Conservation (phyloP, 306 rosid genomes). For the Nissolia schottii region DNA sequence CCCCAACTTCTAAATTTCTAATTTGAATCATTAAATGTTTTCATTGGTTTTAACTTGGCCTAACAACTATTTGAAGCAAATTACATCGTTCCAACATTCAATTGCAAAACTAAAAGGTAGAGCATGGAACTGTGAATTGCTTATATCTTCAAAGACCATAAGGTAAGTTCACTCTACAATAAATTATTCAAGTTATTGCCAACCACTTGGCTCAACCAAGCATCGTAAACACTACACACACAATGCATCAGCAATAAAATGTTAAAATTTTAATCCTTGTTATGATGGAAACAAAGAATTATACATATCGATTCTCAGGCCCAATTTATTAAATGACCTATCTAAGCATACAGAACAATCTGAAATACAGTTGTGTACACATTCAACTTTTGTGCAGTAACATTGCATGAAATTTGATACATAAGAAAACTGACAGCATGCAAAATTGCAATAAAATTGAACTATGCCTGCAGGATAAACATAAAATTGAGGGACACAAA, state of each 20-base stretch:
- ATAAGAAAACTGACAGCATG: constrained; percentile 1
- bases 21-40: neutral
- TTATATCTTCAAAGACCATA: neutral
- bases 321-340: neutral
- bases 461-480: neutral
- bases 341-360: neutral
- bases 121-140: neutral
- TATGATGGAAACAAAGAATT: neutral
- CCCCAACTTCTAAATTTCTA: neutral
- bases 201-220: neutral
- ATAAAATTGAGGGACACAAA: constrained; percentile 17
- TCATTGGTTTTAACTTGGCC: neutral
- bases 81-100: neutral
- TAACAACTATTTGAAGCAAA: neutral
- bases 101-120: neutral
- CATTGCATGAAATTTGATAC: neutral
- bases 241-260: neutral
- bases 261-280: neutral
- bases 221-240: neutral
- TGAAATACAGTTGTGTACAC: neutral
- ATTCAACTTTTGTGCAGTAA: neutral
- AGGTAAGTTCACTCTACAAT: neutral
- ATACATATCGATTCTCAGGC: neutral
- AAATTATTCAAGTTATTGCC: neutral
- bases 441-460: neutral